Base-by-base conservation (phyloP, 176 grass and related monocot species). In the Eremochloa ophiuroides region DNA sequence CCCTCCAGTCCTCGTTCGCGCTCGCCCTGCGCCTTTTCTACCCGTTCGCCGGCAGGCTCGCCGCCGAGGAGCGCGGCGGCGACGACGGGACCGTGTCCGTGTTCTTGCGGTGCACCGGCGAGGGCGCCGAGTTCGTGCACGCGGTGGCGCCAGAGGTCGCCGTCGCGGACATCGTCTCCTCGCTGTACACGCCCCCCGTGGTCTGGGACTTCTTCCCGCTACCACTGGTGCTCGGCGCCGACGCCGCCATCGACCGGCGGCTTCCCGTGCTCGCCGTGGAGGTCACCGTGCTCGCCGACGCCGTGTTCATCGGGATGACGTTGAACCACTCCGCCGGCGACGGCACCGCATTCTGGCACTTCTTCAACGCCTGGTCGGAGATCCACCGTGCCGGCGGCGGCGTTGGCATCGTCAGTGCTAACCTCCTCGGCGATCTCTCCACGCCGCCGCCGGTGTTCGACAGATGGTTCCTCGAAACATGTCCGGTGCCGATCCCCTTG, bases 81-180 rank as follows among this genome's bases (percentile, higher is more conserved):
- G 61, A 73, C 11, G 65, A 62, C 15, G 65, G 62, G 38, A 62
- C 83, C 4, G 44, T 26, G 20, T 25, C 65, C 10, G 35, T 74
- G 22, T 69, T 26, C 9, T 4, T 87, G 18, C 68, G 31, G 2
- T 84, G 84, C 80, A 70, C 40, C 34, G 62, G 65, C 6, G 43
- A 75, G 1, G 91, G 87, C 20, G 81, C 91, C 8, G 84, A 90
- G 82, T 79, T 93, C 30, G 64, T 90, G 62, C 91, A 93, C 67
- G 87, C 87, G 0, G 34, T 11, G 41, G 91, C 80, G 9, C 73
- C 82, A 2, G 44, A 3, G 3, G 83, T 85, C 38, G 2, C 69
- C 47, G 85, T 81, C 29, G 16, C 55, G 8, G 85, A 90, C 79
- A 70, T 93, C 65, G 29, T 50, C 16, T 17, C 22, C 4, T 64